Evolutionary conservation across 1,284 basidiomycete species (phyloP).

Genomic region (Irpex sp.): DNA sequence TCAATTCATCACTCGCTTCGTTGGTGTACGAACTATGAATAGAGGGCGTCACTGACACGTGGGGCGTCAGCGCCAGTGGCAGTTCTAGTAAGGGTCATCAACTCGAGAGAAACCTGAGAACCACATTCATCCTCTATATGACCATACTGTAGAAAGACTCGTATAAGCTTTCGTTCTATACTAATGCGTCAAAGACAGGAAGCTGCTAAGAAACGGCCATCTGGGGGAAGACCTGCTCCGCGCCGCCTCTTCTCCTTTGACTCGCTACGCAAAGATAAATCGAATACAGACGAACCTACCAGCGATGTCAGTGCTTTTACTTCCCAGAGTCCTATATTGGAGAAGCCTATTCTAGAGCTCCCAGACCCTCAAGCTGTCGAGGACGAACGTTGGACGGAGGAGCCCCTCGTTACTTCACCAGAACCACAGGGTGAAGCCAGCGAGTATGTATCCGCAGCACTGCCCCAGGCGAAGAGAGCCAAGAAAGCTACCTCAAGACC

Average conservation of each 20-base stretch:
- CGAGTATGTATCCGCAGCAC: neutral
- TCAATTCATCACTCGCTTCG: neutral
- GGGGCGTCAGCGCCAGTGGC: no score
- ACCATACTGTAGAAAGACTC: neutral
- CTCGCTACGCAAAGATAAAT: conserved; percentile 24
- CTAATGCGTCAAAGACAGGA: conserved; percentile 1
- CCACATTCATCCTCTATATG: neutral
- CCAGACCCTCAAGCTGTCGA: conserved; percentile 14
- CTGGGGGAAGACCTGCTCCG: conserved; percentile 26
- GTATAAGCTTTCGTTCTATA: neutral
- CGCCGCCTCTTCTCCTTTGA: conserved; percentile 33
- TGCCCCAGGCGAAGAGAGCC: neutral
- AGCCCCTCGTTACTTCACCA: conserved; percentile 20
- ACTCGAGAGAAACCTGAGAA: no score
- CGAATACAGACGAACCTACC: conserved; percentile 16
- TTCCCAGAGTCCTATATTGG: conserved; percentile 12
- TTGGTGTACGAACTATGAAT: neutral
- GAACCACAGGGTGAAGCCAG: neutral
- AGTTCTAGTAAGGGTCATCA: no score
- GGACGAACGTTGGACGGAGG: conserved; percentile 16
- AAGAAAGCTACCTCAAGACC: conserved; percentile 1
- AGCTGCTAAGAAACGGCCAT: conserved; percentile 25
- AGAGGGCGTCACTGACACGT: no score
- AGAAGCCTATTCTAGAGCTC: conserved; percentile 11
- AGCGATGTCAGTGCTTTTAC: neutral